Evolutionary conservation across 1,284 basidiomycete species (phyloP), one percentile per base, ranked within the genome.

Genomic region (Tilletia setariae): DNA sequence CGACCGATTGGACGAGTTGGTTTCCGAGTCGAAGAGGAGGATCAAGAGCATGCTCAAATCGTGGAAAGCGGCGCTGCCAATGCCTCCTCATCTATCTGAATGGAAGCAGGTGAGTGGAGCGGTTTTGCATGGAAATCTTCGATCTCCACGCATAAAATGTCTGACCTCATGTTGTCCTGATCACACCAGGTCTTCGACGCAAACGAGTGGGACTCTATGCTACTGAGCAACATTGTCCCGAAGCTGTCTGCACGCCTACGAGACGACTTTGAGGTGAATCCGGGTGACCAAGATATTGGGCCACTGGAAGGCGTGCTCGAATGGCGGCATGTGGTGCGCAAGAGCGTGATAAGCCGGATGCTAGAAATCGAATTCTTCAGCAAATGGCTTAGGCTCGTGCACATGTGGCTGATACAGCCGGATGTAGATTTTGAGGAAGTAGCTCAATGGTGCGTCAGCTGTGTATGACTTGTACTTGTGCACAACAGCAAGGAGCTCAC

Each of bases 381-480:
- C 1, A 94, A 94, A 80, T 98, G 94, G 94, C 86, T 98, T 64
- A 89, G 92, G 53, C 88, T 91, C n/a, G 84, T 99, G 44, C 90
- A 93, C 78, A 84, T 91, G 49, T 98, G 94, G 96, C 89, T 98
- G 65, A 86, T 90, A 13, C 91, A 93, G 80, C 90, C 92, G 0
- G 86, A 85, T 32, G 90, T 90, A 76, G 93, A 89, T 83, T 89
- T 91, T 75, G 91, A 90, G 74, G 93, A 98, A 83, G 91, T 98
- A 2, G 91, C 91, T 0, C 87, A 90, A 71, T 98, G 96, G 95
- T 59, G 53, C 25, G 28, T 59, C 2, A 13, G 9, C 47, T 19
- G n/a, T n/a, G n/a, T n/a, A n/a, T n/a, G n/a, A n/a, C n/a, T n/a
- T n/a, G n/a, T n/a, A n/a, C n/a, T 6, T 1, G 16, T 28, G 21